These are phyloP conservation scores for Raddia guianensis DNA, from an alignment of 176 grass and related monocot species.

Conservation along the genomic window DNA sequence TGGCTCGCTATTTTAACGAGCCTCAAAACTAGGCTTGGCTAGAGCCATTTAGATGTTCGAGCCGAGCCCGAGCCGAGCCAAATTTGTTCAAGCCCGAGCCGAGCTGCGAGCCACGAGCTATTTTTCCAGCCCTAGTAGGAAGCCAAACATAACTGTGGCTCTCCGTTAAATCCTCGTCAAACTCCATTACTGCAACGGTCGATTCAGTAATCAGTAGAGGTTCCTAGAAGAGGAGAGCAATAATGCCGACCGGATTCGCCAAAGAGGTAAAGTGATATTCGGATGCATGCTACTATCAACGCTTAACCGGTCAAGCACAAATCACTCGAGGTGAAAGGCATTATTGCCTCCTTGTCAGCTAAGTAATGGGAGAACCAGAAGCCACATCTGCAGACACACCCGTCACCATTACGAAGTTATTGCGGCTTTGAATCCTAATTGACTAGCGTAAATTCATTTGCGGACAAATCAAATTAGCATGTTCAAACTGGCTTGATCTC, in stretches of 20 bases:
- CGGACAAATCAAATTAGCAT: background rate
- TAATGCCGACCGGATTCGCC: background rate
- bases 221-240: background rate
- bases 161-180: no score
- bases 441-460: background rate
- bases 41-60: no score
- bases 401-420: slow-evolving; percentile 1
- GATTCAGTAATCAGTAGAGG: no score
- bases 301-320: background rate
- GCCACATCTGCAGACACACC: background rate
- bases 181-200: background rate
- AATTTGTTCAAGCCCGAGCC: no score
- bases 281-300: background rate
- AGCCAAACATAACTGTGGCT: no score
- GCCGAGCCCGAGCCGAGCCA: no score
- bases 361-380: background rate
- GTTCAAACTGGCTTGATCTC: no score
- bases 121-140: no score
- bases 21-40: no score
- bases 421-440: background rate
- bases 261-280: background rate
- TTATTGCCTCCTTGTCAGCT: background rate
- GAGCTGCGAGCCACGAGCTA: no score
- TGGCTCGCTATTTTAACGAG: no score
- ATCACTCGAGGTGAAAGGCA: background rate